Base-by-base conservation (phyloP, 257 asterid species). In the Forsythia viridissima region DNA sequence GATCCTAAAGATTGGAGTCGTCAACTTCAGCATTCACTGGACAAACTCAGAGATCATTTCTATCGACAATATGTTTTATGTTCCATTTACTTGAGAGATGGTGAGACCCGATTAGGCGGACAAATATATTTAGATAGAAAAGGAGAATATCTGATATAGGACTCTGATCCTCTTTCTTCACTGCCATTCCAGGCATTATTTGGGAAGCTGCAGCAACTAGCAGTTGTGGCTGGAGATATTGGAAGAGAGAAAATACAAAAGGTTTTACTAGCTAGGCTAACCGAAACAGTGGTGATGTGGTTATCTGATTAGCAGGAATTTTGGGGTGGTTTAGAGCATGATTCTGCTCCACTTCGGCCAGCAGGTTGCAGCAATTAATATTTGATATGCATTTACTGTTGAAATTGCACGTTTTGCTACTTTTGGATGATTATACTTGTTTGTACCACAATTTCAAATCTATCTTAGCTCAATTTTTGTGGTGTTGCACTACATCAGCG, bases 131-230 rank as follows among this genome's bases (percentile, higher is more conserved):
- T 93, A 72, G 89, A 88, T 78, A 97, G 91, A 34, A 90, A 89
- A 76, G 91, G 90, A 73, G 87, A 87, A 51, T 96, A 93, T 83
- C 79, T 24, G 86, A 73, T 84, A 52, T 76, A 87, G 89, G 83
- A 83, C 71, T 70, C 93, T 24, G 99, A 92, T 86, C 97, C 97
- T 66, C 94, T 93, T 75, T 98, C 99, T 72, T 93, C 98, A 34
- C 79, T 95, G 87, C 97, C 99, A 48, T 95, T 95, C 88, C 99
- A 95, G 97, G 99, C 98, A 76, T 87, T 93, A 87, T 96, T 96
- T 82, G 97, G 96, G 79, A 96, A 96, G 94, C 91, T 96, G 81
- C 24, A 24, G 87, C 98, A 93, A 61, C 86, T 96, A 71, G 97
- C 96, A 37, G 88, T 94, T 73, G 99, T 96, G 70, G 99, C 98